Evolutionary conservation across 2,329 filamentous ascomycete species (phyloP).

Genomic region (Penicillium occitanis): DNA sequence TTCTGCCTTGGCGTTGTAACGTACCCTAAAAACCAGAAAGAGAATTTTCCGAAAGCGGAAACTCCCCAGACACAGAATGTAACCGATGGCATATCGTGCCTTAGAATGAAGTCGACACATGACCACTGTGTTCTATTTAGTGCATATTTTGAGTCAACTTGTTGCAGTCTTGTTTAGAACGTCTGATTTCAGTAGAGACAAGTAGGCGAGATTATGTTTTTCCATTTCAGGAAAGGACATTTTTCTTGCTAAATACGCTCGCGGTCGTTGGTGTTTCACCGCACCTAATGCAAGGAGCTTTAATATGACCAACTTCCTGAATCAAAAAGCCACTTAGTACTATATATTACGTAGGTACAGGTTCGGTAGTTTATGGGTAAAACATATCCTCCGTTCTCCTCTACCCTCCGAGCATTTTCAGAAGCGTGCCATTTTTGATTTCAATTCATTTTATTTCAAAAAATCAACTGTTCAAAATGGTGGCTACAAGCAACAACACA

Average conservation of each 20-base stretch:
- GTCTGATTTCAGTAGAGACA: neutral
- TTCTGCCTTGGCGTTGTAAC: constrained; percentile 6
- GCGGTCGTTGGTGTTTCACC: neutral
- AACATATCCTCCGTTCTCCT: neutral
- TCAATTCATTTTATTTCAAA: neutral
- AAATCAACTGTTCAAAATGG: neutral
- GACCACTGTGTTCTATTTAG: neutral
- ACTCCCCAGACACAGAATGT: neutral
- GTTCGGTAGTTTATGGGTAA: too few relatives aligned
- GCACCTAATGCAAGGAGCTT: neutral
- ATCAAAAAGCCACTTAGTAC: neutral
- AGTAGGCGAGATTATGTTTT: neutral
- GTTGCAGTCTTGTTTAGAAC: neutral
- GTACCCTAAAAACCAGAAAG: neutral
- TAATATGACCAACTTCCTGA: neutral
- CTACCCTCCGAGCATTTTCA: neutral
- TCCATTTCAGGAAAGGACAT: neutral
- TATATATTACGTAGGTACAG: neutral
- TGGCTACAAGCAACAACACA: constrained; percentile 14
- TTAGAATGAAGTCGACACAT: neutral
- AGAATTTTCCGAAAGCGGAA: constrained; percentile 8
- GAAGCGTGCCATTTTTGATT: neutral
- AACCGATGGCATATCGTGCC: neutral
- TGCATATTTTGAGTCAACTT: neutral
- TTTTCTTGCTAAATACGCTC: neutral